A percentile compares a stretch with the other conserved stretches of the same genome.
phyloP scores from a whole-genome alignment of 2,329 filamentous ascomycete genomes.

The Fonsecaea pedrosoi region DNA sequence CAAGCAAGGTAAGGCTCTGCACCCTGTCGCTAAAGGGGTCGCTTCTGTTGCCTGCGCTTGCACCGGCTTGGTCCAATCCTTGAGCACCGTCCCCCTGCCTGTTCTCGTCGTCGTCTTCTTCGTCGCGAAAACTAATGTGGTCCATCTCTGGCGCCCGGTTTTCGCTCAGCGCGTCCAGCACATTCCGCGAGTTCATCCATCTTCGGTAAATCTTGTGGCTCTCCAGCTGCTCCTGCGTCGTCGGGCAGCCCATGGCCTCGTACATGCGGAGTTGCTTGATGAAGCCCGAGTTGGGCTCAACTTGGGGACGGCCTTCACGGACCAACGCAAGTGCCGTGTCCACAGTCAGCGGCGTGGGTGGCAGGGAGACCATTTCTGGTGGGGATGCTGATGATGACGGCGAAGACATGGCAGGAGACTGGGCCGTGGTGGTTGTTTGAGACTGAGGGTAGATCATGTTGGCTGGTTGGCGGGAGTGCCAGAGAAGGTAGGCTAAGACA shows the following conservation, averaged over 20 bases:
- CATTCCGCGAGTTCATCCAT: constrained; percentile 71
- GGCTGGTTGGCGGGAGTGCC: constrained; percentile 45
- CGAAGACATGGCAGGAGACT: constrained; percentile 45
- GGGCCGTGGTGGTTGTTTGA: background rate
- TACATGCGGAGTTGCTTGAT: constrained; percentile 87
- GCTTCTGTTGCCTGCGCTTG: constrained; percentile 12
- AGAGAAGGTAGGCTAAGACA: constrained; percentile 83
- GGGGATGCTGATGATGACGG: constrained; percentile 5
- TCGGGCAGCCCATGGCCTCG: constrained; percentile 83
- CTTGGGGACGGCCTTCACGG: constrained; percentile 73
- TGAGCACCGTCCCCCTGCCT: constrained; percentile 27
- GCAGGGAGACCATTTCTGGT: constrained; percentile 56
- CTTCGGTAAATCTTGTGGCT: constrained; percentile 78
- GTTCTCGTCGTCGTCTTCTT: constrained; percentile 50
- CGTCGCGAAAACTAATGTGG: constrained; percentile 75
- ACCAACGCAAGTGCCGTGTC: constrained; percentile 70
- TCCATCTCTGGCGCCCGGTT: constrained; percentile 78
- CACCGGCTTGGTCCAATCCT: constrained; percentile 40
- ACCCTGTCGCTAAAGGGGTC: constrained; percentile 10
- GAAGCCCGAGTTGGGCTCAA: constrained; percentile 90
- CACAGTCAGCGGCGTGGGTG: constrained; percentile 56
- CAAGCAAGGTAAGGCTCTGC: constrained; percentile 11
- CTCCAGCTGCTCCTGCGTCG: constrained; percentile 63
- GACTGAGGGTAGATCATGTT: constrained; percentile 10
- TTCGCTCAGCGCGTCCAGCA: constrained; percentile 71